phyloP scores from a whole-genome alignment of 805 yeast genomes.

The Cephaloascus albidus region DNA sequence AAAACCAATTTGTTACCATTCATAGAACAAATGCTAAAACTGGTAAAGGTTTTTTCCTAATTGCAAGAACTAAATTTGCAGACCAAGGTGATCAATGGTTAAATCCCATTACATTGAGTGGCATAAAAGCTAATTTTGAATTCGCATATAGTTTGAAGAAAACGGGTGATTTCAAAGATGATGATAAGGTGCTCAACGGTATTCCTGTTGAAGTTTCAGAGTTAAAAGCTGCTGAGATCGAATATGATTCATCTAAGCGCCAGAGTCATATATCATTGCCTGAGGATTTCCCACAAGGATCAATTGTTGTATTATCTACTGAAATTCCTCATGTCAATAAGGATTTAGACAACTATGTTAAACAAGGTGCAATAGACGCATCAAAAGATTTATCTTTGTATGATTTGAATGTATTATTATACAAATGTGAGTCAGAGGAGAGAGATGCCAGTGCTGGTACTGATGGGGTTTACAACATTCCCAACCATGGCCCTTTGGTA shows the following conservation, averaged over 20 bases:
- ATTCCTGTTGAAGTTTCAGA: slow-evolving; percentile 56
- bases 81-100: slow-evolving; percentile 39
- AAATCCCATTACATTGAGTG: slow-evolving; percentile 49
- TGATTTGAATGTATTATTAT: slow-evolving; percentile 69
- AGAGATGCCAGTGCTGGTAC: slow-evolving; percentile 65
- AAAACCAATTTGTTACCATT: slow-evolving; percentile 84
- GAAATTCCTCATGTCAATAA: slow-evolving; percentile 56
- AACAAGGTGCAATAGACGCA: slow-evolving; percentile 71
- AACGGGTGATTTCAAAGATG: slow-evolving; percentile 37
- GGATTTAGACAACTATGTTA: slow-evolving; percentile 55
- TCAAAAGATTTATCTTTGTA: slow-evolving; percentile 48
- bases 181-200: slow-evolving; percentile 39
- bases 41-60: slow-evolving; percentile 82
- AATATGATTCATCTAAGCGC: slow-evolving; percentile 25
- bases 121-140: slow-evolving; percentile 47
- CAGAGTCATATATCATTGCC: slow-evolving; percentile 52
- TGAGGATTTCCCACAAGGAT: slow-evolving; percentile 73
- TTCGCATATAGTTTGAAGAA: slow-evolving; percentile 50
- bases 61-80: slow-evolving; percentile 77
- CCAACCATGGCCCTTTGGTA: slow-evolving; percentile 61
- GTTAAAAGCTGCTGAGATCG: slow-evolving; percentile 40
- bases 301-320: slow-evolving; percentile 78
- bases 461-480: slow-evolving; percentile 69
- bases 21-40: slow-evolving; percentile 78
- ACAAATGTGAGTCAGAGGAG: slow-evolving; percentile 81